Evolutionary conservation across 805 yeast species (phyloP).

Genomic region (Scheffersomyces spartinae): DNA sequence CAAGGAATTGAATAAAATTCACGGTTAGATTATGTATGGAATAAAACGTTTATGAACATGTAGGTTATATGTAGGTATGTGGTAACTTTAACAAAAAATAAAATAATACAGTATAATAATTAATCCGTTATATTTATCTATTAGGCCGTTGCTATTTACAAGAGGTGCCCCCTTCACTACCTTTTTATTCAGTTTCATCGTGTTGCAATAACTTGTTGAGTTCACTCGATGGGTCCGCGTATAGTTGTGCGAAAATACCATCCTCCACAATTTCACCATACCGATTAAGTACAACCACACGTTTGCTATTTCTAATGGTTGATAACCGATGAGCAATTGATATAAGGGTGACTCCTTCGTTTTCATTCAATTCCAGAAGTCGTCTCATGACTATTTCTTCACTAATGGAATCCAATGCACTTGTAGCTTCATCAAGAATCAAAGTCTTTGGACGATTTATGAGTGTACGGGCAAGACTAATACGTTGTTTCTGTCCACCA

Average conservation of each 20-base stretch:
- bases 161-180: too few species aligned
- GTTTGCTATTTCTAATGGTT: conserved; percentile 73
- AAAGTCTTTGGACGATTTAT: conserved; percentile 70
- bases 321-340: conserved; percentile 88
- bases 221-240: conserved; percentile 16
- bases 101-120: too few species aligned
- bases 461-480: conserved; percentile 83
- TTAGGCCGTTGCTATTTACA: too few species aligned
- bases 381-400: conserved; percentile 79
- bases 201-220: conserved; percentile 25
- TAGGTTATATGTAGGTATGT: too few species aligned
- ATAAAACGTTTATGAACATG: too few species aligned
- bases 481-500: conserved; percentile 92
- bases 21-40: too few species aligned
- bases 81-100: too few species aligned
- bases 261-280: conserved; percentile 57
- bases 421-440: conserved; percentile 87
- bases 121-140: too few species aligned
- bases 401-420: conserved; percentile 82
- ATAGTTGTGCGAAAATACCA: conserved; percentile 23
- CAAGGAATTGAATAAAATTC: too few species aligned
- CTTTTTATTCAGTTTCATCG: conserved; percentile 6
- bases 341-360: conserved; percentile 57
- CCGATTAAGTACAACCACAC: conserved; percentile 56
- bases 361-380: conserved; percentile 39